A percentile compares a stretch with the other conserved stretches of the same genome.
These are phyloP conservation scores for Sphaerosporella brunnea DNA, from an alignment of 495 filamentous ascomycete species.

Conservation along the genomic window DNA sequence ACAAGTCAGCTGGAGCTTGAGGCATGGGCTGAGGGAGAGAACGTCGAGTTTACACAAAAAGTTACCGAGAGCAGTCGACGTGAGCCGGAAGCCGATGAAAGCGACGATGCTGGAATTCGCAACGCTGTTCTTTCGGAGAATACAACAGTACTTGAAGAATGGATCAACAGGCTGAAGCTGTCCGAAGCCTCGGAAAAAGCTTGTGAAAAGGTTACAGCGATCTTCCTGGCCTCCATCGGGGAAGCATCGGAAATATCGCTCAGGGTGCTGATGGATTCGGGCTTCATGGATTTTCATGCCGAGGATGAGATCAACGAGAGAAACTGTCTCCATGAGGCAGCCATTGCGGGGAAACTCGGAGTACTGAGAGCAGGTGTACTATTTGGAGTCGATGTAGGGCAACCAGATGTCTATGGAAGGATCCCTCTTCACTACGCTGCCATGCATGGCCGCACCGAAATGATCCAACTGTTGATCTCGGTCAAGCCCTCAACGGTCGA, in stretches of 20 bases:
- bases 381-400: slow-evolving; percentile 51
- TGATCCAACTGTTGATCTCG: slow-evolving; percentile 55
- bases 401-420: slow-evolving; percentile 80
- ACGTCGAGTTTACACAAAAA: slow-evolving; percentile 56
- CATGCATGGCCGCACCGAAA: slow-evolving; percentile 76
- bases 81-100: slow-evolving; percentile 55
- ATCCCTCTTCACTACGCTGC: slow-evolving; percentile 91
- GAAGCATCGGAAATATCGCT: slow-evolving; percentile 68
- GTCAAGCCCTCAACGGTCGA: slow-evolving; percentile 49
- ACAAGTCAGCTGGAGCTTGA: slow-evolving; percentile 81
- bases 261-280: slow-evolving; percentile 55
- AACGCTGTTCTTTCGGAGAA: slow-evolving; percentile 71
- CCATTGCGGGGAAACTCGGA: slow-evolving; percentile 66
- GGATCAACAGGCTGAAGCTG: slow-evolving; percentile 35
- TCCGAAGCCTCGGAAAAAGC: slow-evolving; percentile 36
- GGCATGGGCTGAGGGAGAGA: slow-evolving; percentile 91
- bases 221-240: slow-evolving; percentile 72
- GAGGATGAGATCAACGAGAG: slow-evolving; percentile 95
- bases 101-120: slow-evolving; percentile 76
- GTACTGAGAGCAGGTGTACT: slow-evolving; percentile 57
- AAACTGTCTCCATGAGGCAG: slow-evolving; percentile 86
- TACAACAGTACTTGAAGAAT: slow-evolving; percentile 41
- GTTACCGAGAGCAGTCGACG: slow-evolving; percentile 46
- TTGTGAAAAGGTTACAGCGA: slow-evolving; percentile 59
- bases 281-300: slow-evolving; percentile 65